Evolutionary conservation across 179 eudicot species (phyloP).

Genomic region (Silene vulgaris): DNA sequence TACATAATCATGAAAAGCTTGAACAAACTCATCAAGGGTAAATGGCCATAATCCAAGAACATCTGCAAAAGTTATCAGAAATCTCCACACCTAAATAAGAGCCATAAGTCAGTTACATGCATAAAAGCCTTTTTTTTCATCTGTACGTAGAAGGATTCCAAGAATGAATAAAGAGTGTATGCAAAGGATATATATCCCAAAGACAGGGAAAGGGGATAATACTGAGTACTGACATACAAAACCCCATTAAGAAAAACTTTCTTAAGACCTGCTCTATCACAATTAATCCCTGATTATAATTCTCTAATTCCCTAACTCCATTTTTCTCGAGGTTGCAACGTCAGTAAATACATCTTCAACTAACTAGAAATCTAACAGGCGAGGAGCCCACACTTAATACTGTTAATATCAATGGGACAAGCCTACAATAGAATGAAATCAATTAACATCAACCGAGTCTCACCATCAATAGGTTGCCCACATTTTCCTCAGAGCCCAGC

Average conservation of each 20-base stretch:
- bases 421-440: neutral
- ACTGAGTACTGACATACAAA: too few species aligned
- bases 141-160: too few species aligned
- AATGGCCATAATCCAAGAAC: conserved; percentile 93
- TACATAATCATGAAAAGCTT: conserved; percentile 89
- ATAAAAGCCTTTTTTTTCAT: neutral
- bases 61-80: conserved; percentile 73
- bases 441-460: conserved; percentile 19
- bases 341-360: neutral
- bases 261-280: too few species aligned
- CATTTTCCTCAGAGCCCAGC: conserved; percentile 69
- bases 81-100: conserved; percentile 67
- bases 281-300: too few species aligned
- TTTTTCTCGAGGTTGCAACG: neutral
- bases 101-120: neutral
- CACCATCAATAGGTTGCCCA: conserved; percentile 91
- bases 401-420: neutral
- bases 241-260: too few species aligned
- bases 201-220: too few species aligned
- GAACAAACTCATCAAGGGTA: conserved; percentile 83
- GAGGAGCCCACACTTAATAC: conserved; percentile 7
- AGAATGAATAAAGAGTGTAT: too few species aligned
- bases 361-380: neutral
- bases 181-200: too few species aligned
- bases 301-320: neutral